Base-by-base conservation (phyloP, 192 early-diverging fungal genomes). In the Rhizophagus clarus region DNA sequence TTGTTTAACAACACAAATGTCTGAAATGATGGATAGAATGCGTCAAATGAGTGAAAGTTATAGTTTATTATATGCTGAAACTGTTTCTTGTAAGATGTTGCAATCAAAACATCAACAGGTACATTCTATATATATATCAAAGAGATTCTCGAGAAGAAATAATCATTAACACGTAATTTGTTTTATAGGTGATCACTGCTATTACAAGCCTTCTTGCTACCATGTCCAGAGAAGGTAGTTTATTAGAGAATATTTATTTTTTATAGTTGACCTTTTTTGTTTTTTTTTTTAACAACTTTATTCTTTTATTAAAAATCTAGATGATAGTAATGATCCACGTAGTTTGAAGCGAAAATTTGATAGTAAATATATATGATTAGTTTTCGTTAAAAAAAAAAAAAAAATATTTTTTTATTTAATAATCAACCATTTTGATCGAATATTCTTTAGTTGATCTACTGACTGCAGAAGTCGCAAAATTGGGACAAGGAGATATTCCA, bases 311-410 rank as follows among this genome's bases (percentile, higher is more conserved):
- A 22, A 28, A 37, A 42, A 37, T 22, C 12, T 28, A 77, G 75
- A 77, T 42, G 37, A 78, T 28, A 20, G 9, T 31, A 40, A 66
- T 20, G 51, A 69, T 61, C 67, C 51, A 32, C 24, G 56, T 28
- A 79, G 26, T 51, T 49, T 69, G 20, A 66, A 78, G 24, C 63
- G 77, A 71, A 79, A 79, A 79, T 79, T 79, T 71, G 77, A 79
- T 7, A 68, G 77, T 78, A 66, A 47, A 29, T 74, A n/a, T 51
- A 70, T 70, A 70, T 69, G 4, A 12, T 32, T 69, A 22, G 10
- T 32, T 26, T 26, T 28, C 26, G 2, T 32, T 15, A 5, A 17
- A 67, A 31, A 67, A 67, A 67, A 14, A 14, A 9, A 29, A 29
- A 29, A 63, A 28, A 17, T 28, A 28, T 28, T 28, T 66, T 29